Evolutionary conservation across 2,329 filamentous ascomycete genomes (phyloP).

Genomic region (Didymella pomorum): DNA sequence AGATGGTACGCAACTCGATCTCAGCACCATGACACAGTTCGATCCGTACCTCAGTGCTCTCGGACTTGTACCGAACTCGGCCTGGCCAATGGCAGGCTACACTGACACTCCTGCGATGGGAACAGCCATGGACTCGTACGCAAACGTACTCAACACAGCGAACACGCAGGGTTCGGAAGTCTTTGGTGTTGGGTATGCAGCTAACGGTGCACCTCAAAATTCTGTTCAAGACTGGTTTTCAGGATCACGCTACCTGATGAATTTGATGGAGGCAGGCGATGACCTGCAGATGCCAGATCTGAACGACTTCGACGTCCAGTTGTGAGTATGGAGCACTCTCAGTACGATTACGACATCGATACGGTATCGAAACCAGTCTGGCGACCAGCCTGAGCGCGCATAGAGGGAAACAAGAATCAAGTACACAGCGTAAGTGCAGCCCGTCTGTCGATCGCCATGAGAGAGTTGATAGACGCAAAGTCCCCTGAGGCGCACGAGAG

Average conservation of each 20-base stretch:
- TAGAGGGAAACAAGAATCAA: too few species aligned
- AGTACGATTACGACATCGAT: neutral
- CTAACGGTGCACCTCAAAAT: slow-evolving; percentile 47
- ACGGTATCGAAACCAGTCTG: neutral
- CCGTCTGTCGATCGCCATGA: neutral
- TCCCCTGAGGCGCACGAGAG: neutral
- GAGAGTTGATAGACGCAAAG: neutral
- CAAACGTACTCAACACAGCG: neutral
- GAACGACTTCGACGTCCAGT: slow-evolving; percentile 12
- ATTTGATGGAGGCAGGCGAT: slow-evolving; percentile 64
- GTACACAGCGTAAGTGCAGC: neutral
- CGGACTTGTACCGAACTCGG: slow-evolving; percentile 62
- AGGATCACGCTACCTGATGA: slow-evolving; percentile 71
- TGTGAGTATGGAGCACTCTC: neutral
- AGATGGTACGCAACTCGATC: slow-evolving; percentile 28
- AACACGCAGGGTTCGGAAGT: slow-evolving; percentile 20
- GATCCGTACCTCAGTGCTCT: slow-evolving; percentile 71
- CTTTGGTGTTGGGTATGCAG: slow-evolving; percentile 9
- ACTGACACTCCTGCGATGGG: slow-evolving; percentile 7
- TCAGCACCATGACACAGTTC: slow-evolving; percentile 55
- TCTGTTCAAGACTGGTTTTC: slow-evolving; percentile 70
- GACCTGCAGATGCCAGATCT: slow-evolving; percentile 55
- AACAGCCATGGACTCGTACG: slow-evolving; percentile 20
- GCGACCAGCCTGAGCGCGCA: too few species aligned
- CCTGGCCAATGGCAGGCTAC: slow-evolving; percentile 34